Conservation (phyloP, 2,329 filamentous ascomycete species). For the Cordyceps sp. region DNA sequence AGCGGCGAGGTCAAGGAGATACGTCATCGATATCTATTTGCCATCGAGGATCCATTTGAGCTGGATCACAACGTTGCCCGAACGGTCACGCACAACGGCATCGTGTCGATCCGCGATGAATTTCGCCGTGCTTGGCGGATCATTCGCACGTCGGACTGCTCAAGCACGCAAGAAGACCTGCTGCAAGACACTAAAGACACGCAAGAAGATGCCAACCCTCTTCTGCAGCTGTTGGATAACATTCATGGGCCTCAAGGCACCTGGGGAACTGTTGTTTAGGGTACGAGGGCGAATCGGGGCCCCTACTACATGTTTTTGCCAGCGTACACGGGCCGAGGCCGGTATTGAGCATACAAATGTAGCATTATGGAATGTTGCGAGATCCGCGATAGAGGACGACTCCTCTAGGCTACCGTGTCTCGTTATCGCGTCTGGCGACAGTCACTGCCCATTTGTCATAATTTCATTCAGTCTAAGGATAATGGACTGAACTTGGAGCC, state of each 20-base stretch:
- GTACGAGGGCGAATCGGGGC: no score
- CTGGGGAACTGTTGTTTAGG: no score
- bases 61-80: slow-evolving; percentile 74
- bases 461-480: no score
- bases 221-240: slow-evolving; percentile 13
- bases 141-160: slow-evolving; percentile 35
- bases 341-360: no score
- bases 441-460: no score
- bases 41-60: slow-evolving; percentile 88
- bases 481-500: no score
- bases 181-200: slow-evolving; percentile 29
- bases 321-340: no score
- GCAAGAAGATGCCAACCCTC: slow-evolving; percentile 8
- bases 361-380: no score
- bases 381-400: no score
- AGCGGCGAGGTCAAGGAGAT: slow-evolving; percentile 44
- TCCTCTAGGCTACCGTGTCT: no score
- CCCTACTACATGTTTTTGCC: no score
- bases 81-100: slow-evolving; percentile 70
- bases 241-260: slow-evolving; percentile 13
- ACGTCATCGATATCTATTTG: slow-evolving; percentile 67
- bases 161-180: slow-evolving; percentile 27
- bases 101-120: slow-evolving; percentile 69
- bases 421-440: no score
- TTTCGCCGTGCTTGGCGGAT: slow-evolving; percentile 68